These are phyloP conservation scores for Trichophyton simii DNA, from an alignment of 2,329 filamentous ascomycete genomes.

Conservation along the genomic window DNA sequence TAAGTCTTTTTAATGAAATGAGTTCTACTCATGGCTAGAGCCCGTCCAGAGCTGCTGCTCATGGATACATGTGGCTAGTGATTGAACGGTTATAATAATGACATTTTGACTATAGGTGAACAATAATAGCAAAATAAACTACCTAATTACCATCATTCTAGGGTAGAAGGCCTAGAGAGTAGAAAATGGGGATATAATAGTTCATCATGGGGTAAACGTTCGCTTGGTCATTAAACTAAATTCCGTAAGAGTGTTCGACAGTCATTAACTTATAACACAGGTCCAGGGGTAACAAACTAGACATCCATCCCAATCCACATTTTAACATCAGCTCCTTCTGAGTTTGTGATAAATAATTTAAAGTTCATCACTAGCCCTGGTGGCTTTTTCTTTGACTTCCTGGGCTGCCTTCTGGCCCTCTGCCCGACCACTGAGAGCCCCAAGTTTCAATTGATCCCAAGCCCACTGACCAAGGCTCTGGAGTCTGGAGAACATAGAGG, in stretches of 20 bases:
- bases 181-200: neutral
- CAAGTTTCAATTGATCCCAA: constrained; percentile 37
- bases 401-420: constrained; percentile 40
- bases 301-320: neutral
- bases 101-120: neutral
- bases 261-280: neutral
- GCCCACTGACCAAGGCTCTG: constrained; percentile 36
- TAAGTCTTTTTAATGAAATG: neutral
- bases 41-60: neutral
- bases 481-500: constrained; percentile 53
- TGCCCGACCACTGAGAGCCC: constrained; percentile 35
- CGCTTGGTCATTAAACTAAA: neutral
- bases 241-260: neutral
- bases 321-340: neutral
- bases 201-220: neutral
- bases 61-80: neutral
- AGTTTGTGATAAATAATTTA: neutral
- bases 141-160: too few species aligned
- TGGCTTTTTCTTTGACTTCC: constrained; percentile 29
- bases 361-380: constrained; percentile 6
- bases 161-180: too few species aligned
- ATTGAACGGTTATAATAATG: neutral
- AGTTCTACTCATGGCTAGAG: neutral
- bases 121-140: neutral
- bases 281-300: neutral